Conservation (phyloP, 2,329 filamentous ascomycete species). For the Penicillium nordicum region DNA sequence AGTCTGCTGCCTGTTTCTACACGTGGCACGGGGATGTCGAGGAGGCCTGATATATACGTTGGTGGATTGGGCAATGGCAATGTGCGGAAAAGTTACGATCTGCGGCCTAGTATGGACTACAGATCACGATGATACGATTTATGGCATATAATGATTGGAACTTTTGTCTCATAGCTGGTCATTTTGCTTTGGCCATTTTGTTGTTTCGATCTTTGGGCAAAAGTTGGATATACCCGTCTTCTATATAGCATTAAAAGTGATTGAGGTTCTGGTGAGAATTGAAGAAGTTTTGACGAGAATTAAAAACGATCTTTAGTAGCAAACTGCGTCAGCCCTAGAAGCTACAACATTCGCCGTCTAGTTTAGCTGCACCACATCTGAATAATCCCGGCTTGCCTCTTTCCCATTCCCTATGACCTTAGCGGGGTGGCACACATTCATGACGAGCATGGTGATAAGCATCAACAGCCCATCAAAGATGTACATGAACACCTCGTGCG, state of each 20-base stretch:
- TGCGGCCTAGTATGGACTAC: constrained; percentile 17
- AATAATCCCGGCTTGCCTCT: not conserved
- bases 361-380: constrained; percentile 7
- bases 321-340: not conserved
- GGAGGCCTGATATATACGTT: constrained; percentile 9
- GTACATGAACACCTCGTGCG: constrained; percentile 28
- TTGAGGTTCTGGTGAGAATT: not conserved
- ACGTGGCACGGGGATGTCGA: constrained; percentile 16
- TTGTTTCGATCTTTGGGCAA: not conserved
- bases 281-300: not conserved
- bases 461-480: constrained; percentile 30
- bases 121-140: constrained; percentile 15
- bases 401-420: constrained; percentile 21
- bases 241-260: not conserved
- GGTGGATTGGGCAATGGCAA: constrained; percentile 10
- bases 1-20: constrained; percentile 29
- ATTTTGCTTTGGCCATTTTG: not conserved
- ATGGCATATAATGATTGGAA: not conserved
- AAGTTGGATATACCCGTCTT: constrained; percentile 11
- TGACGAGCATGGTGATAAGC: constrained; percentile 23
- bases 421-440: constrained; percentile 23
- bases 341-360: not conserved
- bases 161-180: not conserved
- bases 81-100: constrained; percentile 17
- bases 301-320: not conserved